Conservation (phyloP, 2,329 filamentous ascomycete genomes). For the Fusarium hostae region DNA sequence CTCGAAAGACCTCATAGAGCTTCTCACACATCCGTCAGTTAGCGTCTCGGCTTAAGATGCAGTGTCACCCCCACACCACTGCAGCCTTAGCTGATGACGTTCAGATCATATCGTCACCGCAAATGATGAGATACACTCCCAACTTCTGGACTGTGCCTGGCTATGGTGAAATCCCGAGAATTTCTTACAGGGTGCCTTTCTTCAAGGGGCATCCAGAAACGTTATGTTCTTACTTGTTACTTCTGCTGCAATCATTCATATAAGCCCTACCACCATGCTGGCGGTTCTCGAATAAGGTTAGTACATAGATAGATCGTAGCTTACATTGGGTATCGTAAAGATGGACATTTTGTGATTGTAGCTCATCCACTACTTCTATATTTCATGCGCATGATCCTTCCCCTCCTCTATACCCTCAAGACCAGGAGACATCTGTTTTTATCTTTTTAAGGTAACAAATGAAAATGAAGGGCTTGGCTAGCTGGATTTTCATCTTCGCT, state of each 20-base stretch:
- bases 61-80: conserved; percentile 22
- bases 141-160: background rate
- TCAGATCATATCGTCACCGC: background rate
- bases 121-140: background rate
- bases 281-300: background rate
- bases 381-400: conserved; percentile 22
- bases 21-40: background rate
- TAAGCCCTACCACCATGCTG: background rate
- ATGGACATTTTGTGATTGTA: conserved; percentile 15
- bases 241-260: background rate
- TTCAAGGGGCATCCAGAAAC: background rate
- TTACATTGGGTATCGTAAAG: background rate
- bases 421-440: background rate
- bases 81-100: conserved; percentile 28
- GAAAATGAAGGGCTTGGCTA: background rate
- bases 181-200: background rate
- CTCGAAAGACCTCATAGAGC: background rate
- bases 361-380: conserved; percentile 15
- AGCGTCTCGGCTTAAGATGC: conserved; percentile 15
- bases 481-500: background rate
- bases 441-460: background rate
- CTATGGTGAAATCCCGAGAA: background rate
- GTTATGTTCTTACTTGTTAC: background rate
- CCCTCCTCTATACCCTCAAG: conserved; percentile 1
- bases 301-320: background rate